phyloP scores from a whole-genome alignment of 768 basidiomycete genomes.

The Kwoniella bestiolae region DNA sequence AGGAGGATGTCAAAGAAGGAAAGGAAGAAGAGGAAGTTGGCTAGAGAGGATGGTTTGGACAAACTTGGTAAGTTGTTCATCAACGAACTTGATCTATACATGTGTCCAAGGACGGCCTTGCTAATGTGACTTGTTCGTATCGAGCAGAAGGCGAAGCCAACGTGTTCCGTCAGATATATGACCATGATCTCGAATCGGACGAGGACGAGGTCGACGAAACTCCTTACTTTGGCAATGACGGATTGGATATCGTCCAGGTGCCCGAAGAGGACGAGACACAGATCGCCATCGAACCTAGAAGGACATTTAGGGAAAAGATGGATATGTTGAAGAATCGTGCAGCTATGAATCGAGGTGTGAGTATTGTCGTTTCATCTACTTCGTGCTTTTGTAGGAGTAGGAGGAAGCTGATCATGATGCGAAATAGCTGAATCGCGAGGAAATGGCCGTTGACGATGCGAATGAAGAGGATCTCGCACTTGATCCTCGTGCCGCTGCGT shows the following conservation, averaged over 20 bases:
- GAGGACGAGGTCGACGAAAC: conserved; percentile 29
- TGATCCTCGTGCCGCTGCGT: not conserved
- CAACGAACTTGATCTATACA: too few species aligned
- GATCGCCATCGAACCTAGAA: not conserved
- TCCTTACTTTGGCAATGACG: conserved; percentile 2
- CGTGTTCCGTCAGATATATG: conserved; percentile 30
- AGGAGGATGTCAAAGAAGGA: too few species aligned
- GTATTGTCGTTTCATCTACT: not conserved
- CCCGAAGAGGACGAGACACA: not conserved
- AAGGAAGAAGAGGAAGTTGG: conserved; percentile 36
- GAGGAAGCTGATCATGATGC: conserved; percentile 10
- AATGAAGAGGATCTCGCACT: conserved; percentile 6
- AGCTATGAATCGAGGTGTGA: conserved; percentile 27
- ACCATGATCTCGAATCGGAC: conserved; percentile 35
- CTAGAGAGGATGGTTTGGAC: conserved; percentile 34
- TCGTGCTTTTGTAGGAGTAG: not conserved
- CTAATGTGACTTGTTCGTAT: too few species aligned
- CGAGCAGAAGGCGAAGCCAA: conserved; percentile 39
- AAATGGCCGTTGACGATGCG: conserved; percentile 3
- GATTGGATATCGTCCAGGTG: not conserved
- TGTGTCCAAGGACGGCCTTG: too few species aligned
- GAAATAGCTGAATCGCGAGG: not conserved
- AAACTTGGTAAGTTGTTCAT: conserved; percentile 44
- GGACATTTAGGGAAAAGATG: conserved; percentile 11
- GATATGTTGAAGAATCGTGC: conserved; percentile 24